Evolutionary conservation across 2,329 filamentous ascomycete species (phyloP), one percentile per base, ranked within the genome.

Genomic region (Immersiporthe knoxdaviesiana): DNA sequence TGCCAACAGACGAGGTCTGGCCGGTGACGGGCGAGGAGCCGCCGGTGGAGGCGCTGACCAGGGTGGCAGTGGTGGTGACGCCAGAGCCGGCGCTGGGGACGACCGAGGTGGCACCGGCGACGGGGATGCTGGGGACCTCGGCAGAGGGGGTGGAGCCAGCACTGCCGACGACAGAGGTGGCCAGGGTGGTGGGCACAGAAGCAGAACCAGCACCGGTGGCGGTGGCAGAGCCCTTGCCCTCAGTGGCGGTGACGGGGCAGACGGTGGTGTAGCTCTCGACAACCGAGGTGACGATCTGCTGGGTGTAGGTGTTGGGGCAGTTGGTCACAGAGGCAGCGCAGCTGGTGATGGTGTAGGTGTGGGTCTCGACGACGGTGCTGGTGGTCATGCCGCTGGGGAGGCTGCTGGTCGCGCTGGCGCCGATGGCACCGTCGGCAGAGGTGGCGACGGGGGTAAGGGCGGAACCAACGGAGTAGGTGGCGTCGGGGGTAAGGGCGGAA

Each of bases 271-370:
- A 72, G 62, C 71, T 68, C 44, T 71, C 63, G 37, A 75, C 71
- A 41, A 75, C 72, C 54, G 72, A 71, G 60, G 76, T 77, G 66
- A 76, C 73, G n/a, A 77, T 68, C 59, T 73, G 56, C 59, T 73
- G 73, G 60, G 75, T 76, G 65, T 74, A 72, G 58, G 72, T 71
- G 60, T 73, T 72, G 47, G 76, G 76, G 73, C 76, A 77, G 73
- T 77, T 77, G 72, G 73, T 70, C 32, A 77, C 76, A 11, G 73
- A 69, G 39, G 74, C 76, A 1, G 73, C 74, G 63, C 76, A 77
- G 66, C 72, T 74, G 18, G 76, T 77, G 71, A 77, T 73, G 64
- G 76, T 77, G 73, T 75, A 77, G n/a, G 69, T 73, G 41, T 72
- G 71, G 21, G 76, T 77, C 56, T 69, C 61, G 30, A 66, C 63